Base-by-base conservation (phyloP, 1,139 yeast genomes). In the Lodderomyces jiufengensis region DNA sequence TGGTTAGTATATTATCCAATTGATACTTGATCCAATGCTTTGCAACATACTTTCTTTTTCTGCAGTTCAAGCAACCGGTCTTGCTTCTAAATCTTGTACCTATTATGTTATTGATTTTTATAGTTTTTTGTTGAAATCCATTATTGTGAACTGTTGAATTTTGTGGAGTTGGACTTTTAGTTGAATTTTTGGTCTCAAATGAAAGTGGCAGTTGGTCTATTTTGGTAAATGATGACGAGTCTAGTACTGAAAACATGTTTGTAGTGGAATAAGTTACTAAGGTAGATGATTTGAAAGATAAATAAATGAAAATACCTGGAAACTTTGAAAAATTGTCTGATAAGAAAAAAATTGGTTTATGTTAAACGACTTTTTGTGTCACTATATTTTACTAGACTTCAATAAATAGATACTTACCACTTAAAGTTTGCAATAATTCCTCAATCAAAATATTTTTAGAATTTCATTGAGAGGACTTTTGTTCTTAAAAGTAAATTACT, bases 41-140 rank as follows among this genome's bases (percentile, higher is more conserved):
- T 9, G 5, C 5, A 29, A 43, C 47, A 26, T 39, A 44, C 48
- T 41, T 43, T 36, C 48, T 29, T 24, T 40, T 40, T 22, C 41
- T 26, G 33, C 48, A 44, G 26, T 42, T 41, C 14, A 44, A 39
- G 33, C 48, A 44, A 9, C 48, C 48, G 12, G 34, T 37, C 18
- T 36, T 39, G 21, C 41, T 40, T 33, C 47, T 25, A 12, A 39
- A 40, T 27, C 32, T 45, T 5, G 42, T 13, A 3, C 49, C 49
- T n/a, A 44, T 39, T 11, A 43, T 39, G 11, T 47, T 46, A 24
- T 43, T 34, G 11, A 41, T 16, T 25, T 43, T 42, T 23, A 43
- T 25, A 7, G 31, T 28, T 21, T 32, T 32, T 14, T 38, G 47
- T 9, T 41, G 13, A 23, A 44, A 38, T 4, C 31, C 39, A 15